phyloP scores from a whole-genome alignment of 768 basidiomycete species.

The Podaxis sp. region DNA sequence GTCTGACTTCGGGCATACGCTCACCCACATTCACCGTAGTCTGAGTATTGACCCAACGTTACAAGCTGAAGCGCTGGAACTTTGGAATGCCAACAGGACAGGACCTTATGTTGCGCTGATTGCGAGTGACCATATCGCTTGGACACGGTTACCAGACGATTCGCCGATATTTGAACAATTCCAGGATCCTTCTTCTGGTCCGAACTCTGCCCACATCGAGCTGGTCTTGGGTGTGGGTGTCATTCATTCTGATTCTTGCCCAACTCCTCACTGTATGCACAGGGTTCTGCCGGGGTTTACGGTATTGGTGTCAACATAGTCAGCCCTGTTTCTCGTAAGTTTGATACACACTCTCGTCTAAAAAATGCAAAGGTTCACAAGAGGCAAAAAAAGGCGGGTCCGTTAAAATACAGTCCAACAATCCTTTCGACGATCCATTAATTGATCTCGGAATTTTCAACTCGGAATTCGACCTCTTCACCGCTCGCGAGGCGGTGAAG shows the following conservation, averaged over 20 bases:
- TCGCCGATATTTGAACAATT: conserved; percentile 1
- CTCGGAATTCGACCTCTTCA: conserved; percentile 11
- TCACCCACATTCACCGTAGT: not conserved
- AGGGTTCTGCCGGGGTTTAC: conserved; percentile 18
- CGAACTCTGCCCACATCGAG: conserved; percentile 13
- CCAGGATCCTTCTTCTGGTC: conserved; percentile 11
- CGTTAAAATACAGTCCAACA: conserved; percentile 14
- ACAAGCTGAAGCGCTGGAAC: conserved; percentile 5
- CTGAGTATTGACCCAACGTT: not conserved
- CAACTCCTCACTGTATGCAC: not conserved
- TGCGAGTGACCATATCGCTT: conserved; percentile 9
- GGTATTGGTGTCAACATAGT: conserved; percentile 18
- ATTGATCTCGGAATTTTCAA: conserved; percentile 15
- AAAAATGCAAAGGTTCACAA: not conserved
- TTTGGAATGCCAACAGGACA: conserved; percentile 13
- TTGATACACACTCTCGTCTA: too few relatives aligned
- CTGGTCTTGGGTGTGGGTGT: conserved; percentile 1
- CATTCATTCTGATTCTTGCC: not conserved
- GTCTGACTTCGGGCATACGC: not conserved
- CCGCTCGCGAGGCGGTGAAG: conserved; percentile 19
- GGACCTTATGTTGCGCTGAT: conserved; percentile 1
- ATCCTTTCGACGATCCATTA: conserved; percentile 22
- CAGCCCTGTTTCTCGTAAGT: conserved; percentile 24
- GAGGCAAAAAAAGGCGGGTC: conserved; percentile 14
- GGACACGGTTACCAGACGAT: conserved; percentile 6